Conservation (phyloP, 345 rosid genomes). For the Odontarrhena argentea region DNA sequence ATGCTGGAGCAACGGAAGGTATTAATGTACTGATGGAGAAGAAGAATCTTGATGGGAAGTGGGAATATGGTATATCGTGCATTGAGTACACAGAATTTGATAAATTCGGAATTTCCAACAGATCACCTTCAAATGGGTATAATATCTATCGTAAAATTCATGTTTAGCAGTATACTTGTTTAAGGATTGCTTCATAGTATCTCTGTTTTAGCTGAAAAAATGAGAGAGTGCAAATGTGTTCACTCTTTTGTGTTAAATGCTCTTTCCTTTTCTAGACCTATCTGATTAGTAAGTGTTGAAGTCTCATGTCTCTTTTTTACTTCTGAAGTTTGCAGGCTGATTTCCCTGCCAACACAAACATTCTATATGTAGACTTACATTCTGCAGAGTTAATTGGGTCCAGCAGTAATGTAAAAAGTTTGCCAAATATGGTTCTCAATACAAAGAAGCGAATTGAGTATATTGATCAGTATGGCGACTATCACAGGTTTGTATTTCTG, state of each 20-base stretch:
- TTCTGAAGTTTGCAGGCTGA: slow-evolving; percentile 67
- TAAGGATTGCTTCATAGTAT: neutral
- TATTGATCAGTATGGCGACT: slow-evolving; percentile 61
- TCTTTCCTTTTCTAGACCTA: slow-evolving; percentile 10
- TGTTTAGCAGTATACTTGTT: slow-evolving; percentile 6
- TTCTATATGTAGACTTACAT: slow-evolving; percentile 76
- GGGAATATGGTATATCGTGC: slow-evolving; percentile 96
- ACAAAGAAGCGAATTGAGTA: slow-evolving; percentile 67
- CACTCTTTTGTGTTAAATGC: slow-evolving; percentile 9
- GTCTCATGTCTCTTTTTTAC: slow-evolving; percentile 22
- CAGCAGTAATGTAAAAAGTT: slow-evolving; percentile 56
- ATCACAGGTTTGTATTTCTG: slow-evolving; percentile 58
- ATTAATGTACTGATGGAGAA: slow-evolving; percentile 82
- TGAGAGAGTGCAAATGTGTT: neutral
- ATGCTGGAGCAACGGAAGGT: slow-evolving; percentile 83
- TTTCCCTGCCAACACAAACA: slow-evolving; percentile 94
- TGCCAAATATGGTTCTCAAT: slow-evolving; percentile 89
- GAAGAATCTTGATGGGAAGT: slow-evolving; percentile 75
- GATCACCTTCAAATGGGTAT: slow-evolving; percentile 51
- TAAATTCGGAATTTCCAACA: slow-evolving; percentile 62
- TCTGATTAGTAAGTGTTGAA: neutral
- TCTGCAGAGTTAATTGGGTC: slow-evolving; percentile 73
- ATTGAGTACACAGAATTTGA: slow-evolving; percentile 89
- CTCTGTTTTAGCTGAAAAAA: neutral
- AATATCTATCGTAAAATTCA: slow-evolving; percentile 13